Conservation (phyloP, 768 basidiomycete species). For the Leccinum arenicola region DNA sequence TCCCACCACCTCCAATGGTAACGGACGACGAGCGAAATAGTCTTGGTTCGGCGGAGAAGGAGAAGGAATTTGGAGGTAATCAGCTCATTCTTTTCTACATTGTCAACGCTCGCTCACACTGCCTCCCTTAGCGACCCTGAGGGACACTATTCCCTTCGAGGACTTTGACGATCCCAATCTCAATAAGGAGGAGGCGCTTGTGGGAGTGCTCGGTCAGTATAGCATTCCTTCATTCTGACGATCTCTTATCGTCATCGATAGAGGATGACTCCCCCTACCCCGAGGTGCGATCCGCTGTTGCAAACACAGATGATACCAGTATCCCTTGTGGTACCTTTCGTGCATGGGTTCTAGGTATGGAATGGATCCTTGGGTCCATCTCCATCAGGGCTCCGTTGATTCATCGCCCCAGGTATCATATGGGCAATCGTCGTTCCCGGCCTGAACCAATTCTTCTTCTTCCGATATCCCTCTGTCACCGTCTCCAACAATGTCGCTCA, state of each 20-base stretch:
- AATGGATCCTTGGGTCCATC: neutral
- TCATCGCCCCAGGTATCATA: slow-evolving; percentile 28
- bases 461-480: slow-evolving; percentile 55
- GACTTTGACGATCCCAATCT: slow-evolving; percentile 40
- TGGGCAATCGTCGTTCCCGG: slow-evolving; percentile 68
- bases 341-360: slow-evolving; percentile 54
- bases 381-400: neutral
- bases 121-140: slow-evolving; percentile 2
- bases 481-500: slow-evolving; percentile 62
- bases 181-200: slow-evolving; percentile 26
- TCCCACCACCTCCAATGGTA: slow-evolving; percentile 17
- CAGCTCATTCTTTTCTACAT: neutral
- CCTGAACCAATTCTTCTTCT: slow-evolving; percentile 76
- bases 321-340: slow-evolving; percentile 64
- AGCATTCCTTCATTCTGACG: neutral
- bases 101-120: neutral
- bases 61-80: slow-evolving; percentile 15
- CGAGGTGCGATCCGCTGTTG: slow-evolving; percentile 76
- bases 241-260: slow-evolving; percentile 21
- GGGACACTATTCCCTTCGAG: slow-evolving; percentile 8
- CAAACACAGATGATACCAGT: slow-evolving; percentile 64
- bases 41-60: slow-evolving; percentile 23
- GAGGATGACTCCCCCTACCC: slow-evolving; percentile 84
- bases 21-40: slow-evolving; percentile 17
- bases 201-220: slow-evolving; percentile 26